Conservation (phyloP, 169 alveolate genomes). For the Eimeria necatrix region DNA sequence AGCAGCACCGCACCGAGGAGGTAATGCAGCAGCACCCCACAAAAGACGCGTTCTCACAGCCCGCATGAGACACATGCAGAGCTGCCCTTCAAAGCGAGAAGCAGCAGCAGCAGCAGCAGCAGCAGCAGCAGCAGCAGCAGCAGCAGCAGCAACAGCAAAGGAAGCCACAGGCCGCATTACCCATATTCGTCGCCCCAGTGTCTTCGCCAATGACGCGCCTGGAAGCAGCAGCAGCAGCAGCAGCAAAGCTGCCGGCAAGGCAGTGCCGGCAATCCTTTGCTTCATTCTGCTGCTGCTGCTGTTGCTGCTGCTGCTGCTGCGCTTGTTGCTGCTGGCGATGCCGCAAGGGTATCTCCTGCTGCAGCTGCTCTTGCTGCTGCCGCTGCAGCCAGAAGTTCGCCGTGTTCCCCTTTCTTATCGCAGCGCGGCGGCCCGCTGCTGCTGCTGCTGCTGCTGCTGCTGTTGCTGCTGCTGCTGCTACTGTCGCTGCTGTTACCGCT, state of each 20-base stretch:
- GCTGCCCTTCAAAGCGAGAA: not conserved
- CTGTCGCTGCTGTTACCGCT: not conserved
- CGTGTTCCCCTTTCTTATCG: not conserved
- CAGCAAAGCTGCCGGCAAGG: not conserved
- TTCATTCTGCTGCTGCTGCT: not conserved
- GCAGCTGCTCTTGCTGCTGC: not conserved
- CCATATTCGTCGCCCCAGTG: constrained; percentile 6
- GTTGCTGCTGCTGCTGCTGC: constrained; percentile 9
- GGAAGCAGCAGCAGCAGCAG: not conserved
- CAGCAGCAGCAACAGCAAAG: not conserved
- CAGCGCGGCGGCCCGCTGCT: not conserved
- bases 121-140: not conserved
- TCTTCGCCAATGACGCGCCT: not conserved
- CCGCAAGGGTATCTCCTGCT: no score
- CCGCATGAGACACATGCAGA: no score
- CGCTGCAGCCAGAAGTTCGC: constrained; percentile 1
- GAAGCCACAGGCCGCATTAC: not conserved
- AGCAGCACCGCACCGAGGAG: not conserved
- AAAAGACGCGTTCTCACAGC: no score
- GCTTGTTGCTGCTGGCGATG: not conserved
- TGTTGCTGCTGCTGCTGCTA: not conserved
- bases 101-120: not conserved
- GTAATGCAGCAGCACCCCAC: not conserved
- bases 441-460: not conserved
- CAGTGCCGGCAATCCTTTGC: no score